Evolutionary conservation across 1,139 yeast species (phyloP).

Genomic region (Magnusiomyces clavatus): DNA sequence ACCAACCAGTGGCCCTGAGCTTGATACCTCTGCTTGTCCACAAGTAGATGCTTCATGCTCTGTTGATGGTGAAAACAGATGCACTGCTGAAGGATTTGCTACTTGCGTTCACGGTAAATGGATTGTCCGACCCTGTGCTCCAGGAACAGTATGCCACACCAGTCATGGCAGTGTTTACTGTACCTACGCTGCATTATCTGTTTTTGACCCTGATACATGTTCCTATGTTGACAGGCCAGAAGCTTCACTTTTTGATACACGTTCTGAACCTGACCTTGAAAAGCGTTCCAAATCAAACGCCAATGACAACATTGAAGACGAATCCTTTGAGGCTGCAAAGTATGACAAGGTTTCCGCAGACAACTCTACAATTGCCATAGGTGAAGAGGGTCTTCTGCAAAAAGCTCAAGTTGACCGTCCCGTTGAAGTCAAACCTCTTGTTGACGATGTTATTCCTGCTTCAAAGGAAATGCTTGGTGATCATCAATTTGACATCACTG

Average conservation of each 20-base stretch:
- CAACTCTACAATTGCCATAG: background rate
- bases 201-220: slow-evolving; percentile 3
- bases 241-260: background rate
- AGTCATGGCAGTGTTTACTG: slow-evolving; percentile 13
- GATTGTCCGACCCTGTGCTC: slow-evolving; percentile 43
- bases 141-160: slow-evolving; percentile 44
- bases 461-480: slow-evolving; percentile 4
- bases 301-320: background rate
- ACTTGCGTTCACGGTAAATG: slow-evolving; percentile 44
- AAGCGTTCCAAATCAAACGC: background rate
- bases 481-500: slow-evolving; percentile 7
- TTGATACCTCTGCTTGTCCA: slow-evolving; percentile 7
- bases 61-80: slow-evolving; percentile 40
- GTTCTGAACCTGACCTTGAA: background rate
- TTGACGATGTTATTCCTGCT: slow-evolving; percentile 7
- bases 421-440: background rate
- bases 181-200: slow-evolving; percentile 12
- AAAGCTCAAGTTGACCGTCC: background rate
- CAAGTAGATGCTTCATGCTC: slow-evolving; percentile 26
- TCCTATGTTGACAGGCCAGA: background rate
- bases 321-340: background rate
- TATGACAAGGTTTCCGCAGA: background rate
- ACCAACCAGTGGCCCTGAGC: slow-evolving; percentile 1
- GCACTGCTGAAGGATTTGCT: slow-evolving; percentile 42
- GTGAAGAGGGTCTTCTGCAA: background rate